Percentiles rank a stretch among this genome's conserved stretches.
phyloP scores from a whole-genome alignment of 192 early-diverging fungal genomes.

The Podila horticola region DNA sequence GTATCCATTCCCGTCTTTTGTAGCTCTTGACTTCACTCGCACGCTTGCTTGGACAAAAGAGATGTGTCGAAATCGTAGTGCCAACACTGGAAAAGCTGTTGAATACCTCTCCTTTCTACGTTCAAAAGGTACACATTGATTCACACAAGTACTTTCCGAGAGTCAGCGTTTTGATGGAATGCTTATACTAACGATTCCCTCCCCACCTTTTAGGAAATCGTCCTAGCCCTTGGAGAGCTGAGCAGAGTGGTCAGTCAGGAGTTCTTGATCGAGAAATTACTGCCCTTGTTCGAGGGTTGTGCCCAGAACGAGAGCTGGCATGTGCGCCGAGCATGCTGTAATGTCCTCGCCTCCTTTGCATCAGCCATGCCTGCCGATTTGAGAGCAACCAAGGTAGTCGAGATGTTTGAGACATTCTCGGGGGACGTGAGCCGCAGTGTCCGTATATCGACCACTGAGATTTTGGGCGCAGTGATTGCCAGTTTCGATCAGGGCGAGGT shows the following conservation, averaged over 20 bases:
- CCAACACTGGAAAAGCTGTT: conserved; percentile 62
- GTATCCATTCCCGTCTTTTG: neutral
- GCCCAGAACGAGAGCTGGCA: conserved; percentile 68
- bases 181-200: neutral
- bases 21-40: conserved; percentile 64
- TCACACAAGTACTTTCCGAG: neutral
- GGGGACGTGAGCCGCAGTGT: conserved; percentile 66
- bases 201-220: conserved; percentile 43
- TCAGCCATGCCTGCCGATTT: conserved; percentile 57
- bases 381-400: conserved; percentile 53
- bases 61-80: conserved; percentile 54
- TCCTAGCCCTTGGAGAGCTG: conserved; percentile 38
- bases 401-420: conserved; percentile 60
- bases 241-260: conserved; percentile 30
- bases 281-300: conserved; percentile 64
- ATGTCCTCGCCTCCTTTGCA: conserved; percentile 58
- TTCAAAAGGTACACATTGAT: conserved; percentile 54
- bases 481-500: conserved; percentile 55
- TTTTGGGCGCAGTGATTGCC: conserved; percentile 67
- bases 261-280: conserved; percentile 42
- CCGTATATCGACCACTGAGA: conserved; percentile 61
- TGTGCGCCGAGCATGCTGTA: conserved; percentile 64
- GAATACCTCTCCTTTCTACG: conserved; percentile 62
- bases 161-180: neutral
- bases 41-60: conserved; percentile 56